Evolutionary conservation across 805 yeast genomes (phyloP), one percentile per base, ranked within the genome.

Genomic region (Schizosaccharomyces octosporus): DNA sequence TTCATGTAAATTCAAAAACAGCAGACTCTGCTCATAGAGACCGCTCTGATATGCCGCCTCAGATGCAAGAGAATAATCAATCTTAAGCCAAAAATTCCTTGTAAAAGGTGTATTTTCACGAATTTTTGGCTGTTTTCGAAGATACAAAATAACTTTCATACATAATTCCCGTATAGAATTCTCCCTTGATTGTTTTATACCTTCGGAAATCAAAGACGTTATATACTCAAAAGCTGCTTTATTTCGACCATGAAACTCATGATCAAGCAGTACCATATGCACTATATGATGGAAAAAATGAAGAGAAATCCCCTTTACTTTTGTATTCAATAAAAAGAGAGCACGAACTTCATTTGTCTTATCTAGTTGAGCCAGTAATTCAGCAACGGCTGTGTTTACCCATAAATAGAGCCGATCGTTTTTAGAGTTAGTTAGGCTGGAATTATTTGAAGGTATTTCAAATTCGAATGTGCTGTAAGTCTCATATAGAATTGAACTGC

Each of bases 21-120:
- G 67, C 48, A 71, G 65, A 0, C 76, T 74, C 45, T 74, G 66
- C 19, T 68, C 66, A 15, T 63, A 60, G 59, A 69, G 63, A 0
- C 67, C 70, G 24, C 67, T 63, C 1, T 48, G 27, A 3, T 64
- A 43, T 0, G 76, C 71, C 0, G 67, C 59, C 6, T 61, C 41
- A 27, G 68, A 65, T 54, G 68, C 62, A 1, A 27, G 61, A 1
- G 51, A 9, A 6, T 63, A 61, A 45, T 68, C 66, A 11, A 74
- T 27, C 21, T n/a, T n/a, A 57, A 57, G 45, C 60, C 60, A 57
- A 27, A 32, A 32, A 15, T 57, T 57, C 24, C 45, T 21, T 29
- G 17, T n/a, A 36, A 57, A 57, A 11, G 60, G 48, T 3, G 19
- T 57, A 4, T 4, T 6, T 21, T n/a, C 51, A 13, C n/a, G 51